phyloP scores from a whole-genome alignment of 192 early-diverging fungal genomes.

The Fimicolochytrium jonesii region DNA sequence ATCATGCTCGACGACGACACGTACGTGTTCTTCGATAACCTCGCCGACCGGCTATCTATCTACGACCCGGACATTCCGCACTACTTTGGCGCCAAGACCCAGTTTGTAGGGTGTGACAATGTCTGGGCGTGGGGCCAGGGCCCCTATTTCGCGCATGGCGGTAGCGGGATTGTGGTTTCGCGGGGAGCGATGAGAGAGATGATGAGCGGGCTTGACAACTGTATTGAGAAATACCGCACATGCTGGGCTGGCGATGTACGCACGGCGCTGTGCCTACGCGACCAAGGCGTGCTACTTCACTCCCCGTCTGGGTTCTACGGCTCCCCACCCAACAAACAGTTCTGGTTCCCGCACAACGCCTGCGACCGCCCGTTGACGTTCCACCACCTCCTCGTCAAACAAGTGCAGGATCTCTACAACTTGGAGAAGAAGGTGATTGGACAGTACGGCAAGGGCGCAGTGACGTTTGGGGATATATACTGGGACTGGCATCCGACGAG shows the following conservation, averaged over 20 bases:
- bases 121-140: constrained; percentile 40
- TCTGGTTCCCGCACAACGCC: constrained; percentile 33
- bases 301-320: constrained; percentile 1
- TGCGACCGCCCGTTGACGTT: constrained; percentile 44
- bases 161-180: constrained; percentile 48
- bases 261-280: constrained; percentile 47
- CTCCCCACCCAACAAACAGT: constrained; percentile 27
- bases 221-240: constrained; percentile 34
- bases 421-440: not conserved
- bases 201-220: constrained; percentile 28
- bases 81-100: constrained; percentile 40
- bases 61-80: constrained; percentile 30
- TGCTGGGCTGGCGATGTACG: constrained; percentile 61
- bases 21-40: constrained; percentile 49
- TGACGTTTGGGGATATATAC: constrained; percentile 10
- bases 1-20: constrained; percentile 64
- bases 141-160: constrained; percentile 51
- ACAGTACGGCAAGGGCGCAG: not conserved
- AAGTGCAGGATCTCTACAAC: constrained; percentile 35
- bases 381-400: constrained; percentile 42
- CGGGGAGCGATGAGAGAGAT: constrained; percentile 42
- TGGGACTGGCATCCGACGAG: not conserved
- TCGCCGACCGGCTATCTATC: constrained; percentile 24
- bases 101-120: constrained; percentile 50
- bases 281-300: constrained; percentile 35